phyloP scores from a whole-genome alignment of 2,329 filamentous ascomycete genomes.

The Trichophyton mentagrophytes region DNA sequence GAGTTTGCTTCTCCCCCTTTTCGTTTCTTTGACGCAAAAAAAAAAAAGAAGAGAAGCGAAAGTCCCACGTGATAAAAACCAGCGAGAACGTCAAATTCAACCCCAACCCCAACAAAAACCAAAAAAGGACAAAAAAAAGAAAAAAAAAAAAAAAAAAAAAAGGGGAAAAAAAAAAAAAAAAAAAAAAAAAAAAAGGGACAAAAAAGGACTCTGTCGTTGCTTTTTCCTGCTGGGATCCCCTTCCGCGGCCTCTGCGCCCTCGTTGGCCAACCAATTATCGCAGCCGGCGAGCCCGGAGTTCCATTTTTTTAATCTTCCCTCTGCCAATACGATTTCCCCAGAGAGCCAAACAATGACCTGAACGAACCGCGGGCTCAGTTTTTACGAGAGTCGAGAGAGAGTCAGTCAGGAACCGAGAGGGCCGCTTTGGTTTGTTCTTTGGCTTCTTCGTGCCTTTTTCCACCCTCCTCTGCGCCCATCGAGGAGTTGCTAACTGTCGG shows the following conservation, averaged over 20 bases:
- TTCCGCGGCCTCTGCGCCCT: not conserved
- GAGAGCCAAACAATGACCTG: not conserved
- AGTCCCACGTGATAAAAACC: too few relatives aligned
- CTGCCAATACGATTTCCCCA: not conserved
- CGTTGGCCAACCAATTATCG: not conserved
- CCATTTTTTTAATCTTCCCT: not conserved
- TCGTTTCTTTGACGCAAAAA: too few relatives aligned
- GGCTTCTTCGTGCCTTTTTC: not conserved
- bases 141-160: too few relatives aligned
- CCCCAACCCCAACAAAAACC: too few relatives aligned
- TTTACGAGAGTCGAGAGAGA: too few relatives aligned
- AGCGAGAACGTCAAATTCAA: too few relatives aligned
- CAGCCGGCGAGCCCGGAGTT: not conserved
- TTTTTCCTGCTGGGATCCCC: not conserved
- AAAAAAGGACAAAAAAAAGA: too few relatives aligned
- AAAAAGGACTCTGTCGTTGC: not conserved
- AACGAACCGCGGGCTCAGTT: not conserved
- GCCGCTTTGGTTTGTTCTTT: not conserved
- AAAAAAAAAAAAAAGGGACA: not conserved
- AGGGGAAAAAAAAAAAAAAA: too few relatives aligned
- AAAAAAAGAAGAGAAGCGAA: too few relatives aligned
- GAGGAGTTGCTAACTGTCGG: too few relatives aligned
- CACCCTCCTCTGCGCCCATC: not conserved
- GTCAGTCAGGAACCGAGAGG: too few relatives aligned
- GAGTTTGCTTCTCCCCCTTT: too few relatives aligned